Conservation (phyloP, 163 green algal genomes). For the Scenedesmus sp. region DNA sequence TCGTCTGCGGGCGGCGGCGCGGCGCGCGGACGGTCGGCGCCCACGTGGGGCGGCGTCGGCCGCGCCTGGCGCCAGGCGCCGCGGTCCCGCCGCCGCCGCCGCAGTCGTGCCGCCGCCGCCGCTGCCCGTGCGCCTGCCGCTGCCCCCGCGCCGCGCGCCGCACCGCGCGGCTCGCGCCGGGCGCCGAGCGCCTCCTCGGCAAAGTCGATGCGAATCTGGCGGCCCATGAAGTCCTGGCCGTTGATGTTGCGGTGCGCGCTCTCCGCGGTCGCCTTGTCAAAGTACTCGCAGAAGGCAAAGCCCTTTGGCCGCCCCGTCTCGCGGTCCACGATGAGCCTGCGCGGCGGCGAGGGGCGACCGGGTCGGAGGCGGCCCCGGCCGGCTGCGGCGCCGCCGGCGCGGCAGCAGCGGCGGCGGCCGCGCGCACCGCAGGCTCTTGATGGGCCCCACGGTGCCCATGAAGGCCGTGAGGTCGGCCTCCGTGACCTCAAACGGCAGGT, state of each 20-base stretch:
- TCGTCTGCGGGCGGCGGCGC: too few relatives aligned
- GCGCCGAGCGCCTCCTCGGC: constrained; percentile 69
- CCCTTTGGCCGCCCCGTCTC: constrained; percentile 94
- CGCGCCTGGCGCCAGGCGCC: too few relatives aligned
- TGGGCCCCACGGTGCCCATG: constrained; percentile 82
- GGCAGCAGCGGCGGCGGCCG: not conserved
- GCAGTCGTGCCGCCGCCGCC: constrained; percentile 4
- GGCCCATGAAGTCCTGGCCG: constrained; percentile 80
- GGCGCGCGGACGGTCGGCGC: too few relatives aligned
- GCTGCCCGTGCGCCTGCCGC: not conserved
- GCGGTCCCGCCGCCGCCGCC: too few relatives aligned
- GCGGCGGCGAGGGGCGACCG: not conserved
- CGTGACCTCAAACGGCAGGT: constrained; percentile 90
- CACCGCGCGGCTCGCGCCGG: not conserved
- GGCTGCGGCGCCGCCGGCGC: too few relatives aligned
- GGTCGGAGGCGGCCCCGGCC: too few relatives aligned
- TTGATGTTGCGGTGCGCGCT: constrained; percentile 90
- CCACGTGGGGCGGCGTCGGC: too few relatives aligned
- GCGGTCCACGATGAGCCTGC: constrained; percentile 89
- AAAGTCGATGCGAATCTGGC: constrained; percentile 88
- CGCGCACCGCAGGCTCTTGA: constrained; percentile 82
- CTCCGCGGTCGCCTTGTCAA: constrained; percentile 88
- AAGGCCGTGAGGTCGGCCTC: constrained; percentile 86
- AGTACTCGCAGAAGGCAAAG: constrained; percentile 97
- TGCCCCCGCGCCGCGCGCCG: not conserved